phyloP scores from a whole-genome alignment of 2,329 filamentous ascomycete genomes.

The Sporothrix pseudoabietina region DNA sequence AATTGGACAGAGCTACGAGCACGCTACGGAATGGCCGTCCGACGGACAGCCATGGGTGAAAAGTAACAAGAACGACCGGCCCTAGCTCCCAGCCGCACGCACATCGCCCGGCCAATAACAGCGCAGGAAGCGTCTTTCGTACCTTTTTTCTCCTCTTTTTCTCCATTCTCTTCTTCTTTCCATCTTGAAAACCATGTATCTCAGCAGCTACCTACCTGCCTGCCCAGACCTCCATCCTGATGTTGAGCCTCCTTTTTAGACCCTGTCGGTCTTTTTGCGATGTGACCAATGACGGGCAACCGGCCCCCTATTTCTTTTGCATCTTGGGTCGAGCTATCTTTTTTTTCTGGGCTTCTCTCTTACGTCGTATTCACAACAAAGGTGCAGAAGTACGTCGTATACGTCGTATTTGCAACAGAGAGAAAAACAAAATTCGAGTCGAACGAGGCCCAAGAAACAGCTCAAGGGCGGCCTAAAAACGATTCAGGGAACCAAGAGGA shows the following conservation, averaged over 20 bases:
- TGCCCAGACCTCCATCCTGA: neutral
- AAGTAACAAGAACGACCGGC: neutral
- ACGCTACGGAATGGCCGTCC: conserved; percentile 3
- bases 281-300: neutral
- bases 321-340: neutral
- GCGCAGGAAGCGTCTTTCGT: neutral
- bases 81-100: conserved; percentile 9
- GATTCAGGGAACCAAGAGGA: neutral
- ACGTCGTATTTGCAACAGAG: neutral
- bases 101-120: neutral
- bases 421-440: neutral
- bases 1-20: neutral
- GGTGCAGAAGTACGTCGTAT: neutral
- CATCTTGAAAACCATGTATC: neutral
- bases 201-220: neutral
- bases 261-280: neutral
- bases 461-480: neutral
- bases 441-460: neutral
- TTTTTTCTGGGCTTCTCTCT: neutral
- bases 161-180: neutral
- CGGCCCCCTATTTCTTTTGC: neutral
- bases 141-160: neutral
- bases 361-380: neutral
- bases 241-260: neutral
- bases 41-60: neutral